These are phyloP conservation scores for Chaetomium olivaceum DNA, from an alignment of 2,329 filamentous ascomycete genomes.

Conservation along the genomic window DNA sequence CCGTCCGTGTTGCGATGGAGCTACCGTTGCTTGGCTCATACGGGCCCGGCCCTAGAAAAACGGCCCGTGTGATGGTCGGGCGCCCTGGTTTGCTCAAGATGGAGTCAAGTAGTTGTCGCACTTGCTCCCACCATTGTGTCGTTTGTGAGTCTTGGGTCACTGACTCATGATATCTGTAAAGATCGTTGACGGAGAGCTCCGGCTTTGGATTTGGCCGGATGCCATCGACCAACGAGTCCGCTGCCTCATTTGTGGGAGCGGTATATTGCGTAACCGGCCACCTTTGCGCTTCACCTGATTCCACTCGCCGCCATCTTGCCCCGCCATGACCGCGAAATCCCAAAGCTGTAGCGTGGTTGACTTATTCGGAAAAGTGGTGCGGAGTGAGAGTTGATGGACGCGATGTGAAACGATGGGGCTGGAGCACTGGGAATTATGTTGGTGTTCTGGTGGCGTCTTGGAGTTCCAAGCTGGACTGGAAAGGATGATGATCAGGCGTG, in stretches of 20 bases:
- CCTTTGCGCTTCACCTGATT: conserved; percentile 31
- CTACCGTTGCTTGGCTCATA: conserved; percentile 53
- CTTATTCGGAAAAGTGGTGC: background rate
- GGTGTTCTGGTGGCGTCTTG: background rate
- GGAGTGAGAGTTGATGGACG: background rate
- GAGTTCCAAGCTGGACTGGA: background rate
- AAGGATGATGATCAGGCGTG: background rate
- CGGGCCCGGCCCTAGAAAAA: conserved; percentile 58
- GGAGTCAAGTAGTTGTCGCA: conserved; percentile 40
- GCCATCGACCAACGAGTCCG: conserved; percentile 7
- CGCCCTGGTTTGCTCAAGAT: conserved; percentile 27
- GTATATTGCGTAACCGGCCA: conserved; percentile 27
- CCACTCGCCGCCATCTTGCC: conserved; percentile 27
- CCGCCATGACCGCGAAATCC: conserved; percentile 12
- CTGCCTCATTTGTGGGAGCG: conserved; percentile 3
- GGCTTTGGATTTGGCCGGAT: conserved; percentile 31
- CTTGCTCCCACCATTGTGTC: conserved; percentile 35
- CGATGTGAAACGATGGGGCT: background rate
- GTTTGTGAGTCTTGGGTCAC: conserved; percentile 30
- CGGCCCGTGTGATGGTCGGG: conserved; percentile 43
- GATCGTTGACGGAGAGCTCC: conserved; percentile 28
- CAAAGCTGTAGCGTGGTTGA: background rate
- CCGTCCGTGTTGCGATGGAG: conserved; percentile 47
- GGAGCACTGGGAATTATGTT: background rate
- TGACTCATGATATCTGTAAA: conserved; percentile 33